Evolutionary conservation across 73 alveolate species (phyloP), one percentile per base, ranked within the genome.

Genomic region (Uronychia binucleata): DNA sequence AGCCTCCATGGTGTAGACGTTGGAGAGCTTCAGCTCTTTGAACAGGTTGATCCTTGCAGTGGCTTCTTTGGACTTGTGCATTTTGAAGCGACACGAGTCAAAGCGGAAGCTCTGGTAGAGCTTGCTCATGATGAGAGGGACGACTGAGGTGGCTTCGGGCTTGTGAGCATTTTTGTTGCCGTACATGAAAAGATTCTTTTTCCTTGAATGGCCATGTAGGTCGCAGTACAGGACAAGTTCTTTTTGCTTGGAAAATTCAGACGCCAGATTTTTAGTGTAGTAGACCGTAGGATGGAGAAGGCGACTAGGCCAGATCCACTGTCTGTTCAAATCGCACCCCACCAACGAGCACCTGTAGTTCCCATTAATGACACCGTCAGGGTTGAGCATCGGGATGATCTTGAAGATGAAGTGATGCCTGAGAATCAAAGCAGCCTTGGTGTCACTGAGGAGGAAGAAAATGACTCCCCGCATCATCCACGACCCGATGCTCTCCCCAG

Each of bases 401-500:
- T 96, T 96, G 86, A 96, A 96, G 5, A 96, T 93, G 81, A 95
- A 96, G 30, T 95, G 91, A 60, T 96, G 94, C 87, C 99, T 82
- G 31, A 96, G 94, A 34, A 84, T 88, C 79, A 80, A 81, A 28
- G 95, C 95, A 46, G 77, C 90, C 1, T 75, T 78, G 0, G 90
- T 74, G 58, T 83, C 85, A 58, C 94, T 80, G 27, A 92, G 78
- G 33, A 96, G 90, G 79, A 95, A 96, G 74, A 93, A 94, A 27
- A 98, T 92, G 78, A 98, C 86, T 28, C 99, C 99, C 86, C 95
- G 93, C 93, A 97, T 95, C 87, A 98, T 98, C 96, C 96, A 98
- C 29, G 98, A 94, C 80, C 99, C 98, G 1, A 86, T 92, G 0
- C 94, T 90, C 88, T 98, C 99, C 27, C 99, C 99, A 1, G 99